A percentile compares a stretch with the other conserved stretches of the same genome.
phyloP scores from a whole-genome alignment of 106 monocot species.

The Allium fistulosum region DNA sequence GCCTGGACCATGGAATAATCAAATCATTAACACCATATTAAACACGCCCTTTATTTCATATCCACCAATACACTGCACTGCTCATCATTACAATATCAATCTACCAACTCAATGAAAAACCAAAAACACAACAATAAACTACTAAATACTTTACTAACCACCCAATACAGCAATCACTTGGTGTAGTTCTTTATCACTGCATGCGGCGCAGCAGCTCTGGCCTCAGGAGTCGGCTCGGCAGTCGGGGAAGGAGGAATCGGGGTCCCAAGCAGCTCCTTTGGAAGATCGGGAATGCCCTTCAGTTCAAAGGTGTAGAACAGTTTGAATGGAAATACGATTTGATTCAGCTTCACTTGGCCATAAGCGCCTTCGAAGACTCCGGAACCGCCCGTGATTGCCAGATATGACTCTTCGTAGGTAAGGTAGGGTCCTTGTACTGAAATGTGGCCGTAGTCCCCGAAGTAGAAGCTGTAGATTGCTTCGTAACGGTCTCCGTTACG shows the following conservation, averaged over 20 bases:
- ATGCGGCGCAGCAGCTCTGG: conserved; percentile 28
- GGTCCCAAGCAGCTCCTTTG: conserved; percentile 32
- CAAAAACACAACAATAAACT: too few species aligned
- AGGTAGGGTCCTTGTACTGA: conserved; percentile 37
- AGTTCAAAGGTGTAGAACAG: conserved; percentile 67
- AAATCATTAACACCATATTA: too few species aligned
- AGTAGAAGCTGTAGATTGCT: conserved; percentile 62
- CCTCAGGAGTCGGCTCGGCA: conserved; percentile 28
- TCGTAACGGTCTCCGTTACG: conserved; percentile 48
- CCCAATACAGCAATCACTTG: conserved; percentile 6
- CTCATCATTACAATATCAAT: too few species aligned
- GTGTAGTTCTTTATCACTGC: conserved; percentile 45
- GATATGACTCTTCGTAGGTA: conserved; percentile 3
- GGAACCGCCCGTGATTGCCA: conserved; percentile 16
- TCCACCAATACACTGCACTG: too few species aligned
- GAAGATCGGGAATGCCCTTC: conserved; percentile 47
- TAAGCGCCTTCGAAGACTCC: conserved; percentile 41
- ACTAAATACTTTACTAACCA: too few species aligned
- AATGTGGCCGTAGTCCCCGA: conserved; percentile 65
- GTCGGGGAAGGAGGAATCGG: conserved; percentile 23
- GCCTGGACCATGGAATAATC: too few species aligned
- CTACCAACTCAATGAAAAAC: too few species aligned
- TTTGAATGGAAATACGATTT: conserved; percentile 49
- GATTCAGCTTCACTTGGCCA: conserved; percentile 46
- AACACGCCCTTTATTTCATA: too few species aligned